phyloP scores from a whole-genome alignment of 305 asterid species.

The Fraxinus sp. region DNA sequence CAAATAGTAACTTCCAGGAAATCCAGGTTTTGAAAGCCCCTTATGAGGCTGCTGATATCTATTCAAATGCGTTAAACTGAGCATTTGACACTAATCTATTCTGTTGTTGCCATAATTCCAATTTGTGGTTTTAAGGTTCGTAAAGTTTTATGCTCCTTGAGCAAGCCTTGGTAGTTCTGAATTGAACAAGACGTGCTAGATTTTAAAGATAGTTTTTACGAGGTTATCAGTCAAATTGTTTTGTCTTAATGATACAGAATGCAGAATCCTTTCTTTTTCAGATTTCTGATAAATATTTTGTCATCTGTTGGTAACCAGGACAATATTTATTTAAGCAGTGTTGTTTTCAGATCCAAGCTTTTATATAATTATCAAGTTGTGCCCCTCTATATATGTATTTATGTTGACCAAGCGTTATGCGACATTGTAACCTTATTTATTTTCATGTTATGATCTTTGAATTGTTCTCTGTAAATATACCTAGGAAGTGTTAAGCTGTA shows the following conservation, averaged over 20 bases:
- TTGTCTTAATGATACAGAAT: not conserved
- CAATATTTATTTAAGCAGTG: not conserved
- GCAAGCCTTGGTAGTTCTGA: not conserved
- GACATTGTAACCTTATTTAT: not conserved
- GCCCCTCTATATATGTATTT: not conserved
- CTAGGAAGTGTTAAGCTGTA: not conserved
- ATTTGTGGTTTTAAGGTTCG: not conserved
- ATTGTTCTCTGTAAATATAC: not conserved
- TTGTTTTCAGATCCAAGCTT: not conserved
- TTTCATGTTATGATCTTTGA: not conserved
- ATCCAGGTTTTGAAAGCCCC: slow-evolving; percentile 42
- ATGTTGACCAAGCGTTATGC: not conserved
- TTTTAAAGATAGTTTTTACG: not conserved
- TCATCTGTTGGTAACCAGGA: not conserved
- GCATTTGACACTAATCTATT: not conserved
- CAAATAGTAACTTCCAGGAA: slow-evolving; percentile 42
- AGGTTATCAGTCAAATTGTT: not conserved
- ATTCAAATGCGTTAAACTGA: slow-evolving; percentile 40
- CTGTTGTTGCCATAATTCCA: not conserved
- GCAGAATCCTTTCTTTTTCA: not conserved
- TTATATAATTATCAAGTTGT: not conserved
- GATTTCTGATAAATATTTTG: not conserved
- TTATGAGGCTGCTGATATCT: slow-evolving; percentile 39
- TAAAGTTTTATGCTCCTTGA: not conserved
- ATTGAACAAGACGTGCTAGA: not conserved